A percentile compares a stretch with the other conserved stretches of the same genome.
Conservation (phyloP, 257 asterid species). For the Buddleja alternifolia region DNA sequence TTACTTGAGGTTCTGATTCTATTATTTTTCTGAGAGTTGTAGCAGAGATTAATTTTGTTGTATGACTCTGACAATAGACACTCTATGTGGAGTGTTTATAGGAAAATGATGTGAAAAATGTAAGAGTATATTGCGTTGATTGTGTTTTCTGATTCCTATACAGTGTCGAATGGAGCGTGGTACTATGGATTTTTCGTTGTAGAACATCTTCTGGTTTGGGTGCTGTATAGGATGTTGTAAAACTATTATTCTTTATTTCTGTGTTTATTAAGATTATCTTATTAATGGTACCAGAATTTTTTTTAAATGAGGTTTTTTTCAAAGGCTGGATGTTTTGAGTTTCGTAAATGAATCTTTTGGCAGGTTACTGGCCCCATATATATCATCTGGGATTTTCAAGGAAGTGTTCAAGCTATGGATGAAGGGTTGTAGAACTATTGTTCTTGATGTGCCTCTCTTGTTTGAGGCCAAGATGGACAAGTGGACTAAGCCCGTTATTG, state of each 20-base stretch:
- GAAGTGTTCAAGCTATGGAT: constrained; percentile 86
- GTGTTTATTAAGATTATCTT: not conserved
- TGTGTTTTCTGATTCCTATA: not conserved
- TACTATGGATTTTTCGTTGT: not conserved
- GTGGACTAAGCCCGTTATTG: constrained; percentile 86
- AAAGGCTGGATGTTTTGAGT: not conserved
- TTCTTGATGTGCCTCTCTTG: constrained; percentile 92
- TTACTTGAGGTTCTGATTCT: not conserved
- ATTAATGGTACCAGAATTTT: not conserved
- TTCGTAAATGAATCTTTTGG: constrained; percentile 8
- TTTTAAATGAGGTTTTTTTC: too few relatives aligned
- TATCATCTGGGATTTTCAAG: constrained; percentile 67
- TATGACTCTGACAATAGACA: not conserved
- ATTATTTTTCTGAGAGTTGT: not conserved
- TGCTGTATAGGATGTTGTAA: not conserved
- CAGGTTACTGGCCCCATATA: constrained; percentile 86
- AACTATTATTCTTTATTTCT: not conserved
- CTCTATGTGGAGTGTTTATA: not conserved
- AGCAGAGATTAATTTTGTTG: not conserved
- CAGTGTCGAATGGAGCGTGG: not conserved
- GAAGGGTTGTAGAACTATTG: constrained; percentile 64
- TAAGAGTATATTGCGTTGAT: not conserved
- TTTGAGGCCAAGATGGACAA: constrained; percentile 86
- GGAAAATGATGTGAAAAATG: not conserved
- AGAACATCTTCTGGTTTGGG: not conserved